Percentiles rank a stretch among this genome's conserved stretches.
Conservation (phyloP, 805 yeast species). For the Ascoidea rubescens region DNA sequence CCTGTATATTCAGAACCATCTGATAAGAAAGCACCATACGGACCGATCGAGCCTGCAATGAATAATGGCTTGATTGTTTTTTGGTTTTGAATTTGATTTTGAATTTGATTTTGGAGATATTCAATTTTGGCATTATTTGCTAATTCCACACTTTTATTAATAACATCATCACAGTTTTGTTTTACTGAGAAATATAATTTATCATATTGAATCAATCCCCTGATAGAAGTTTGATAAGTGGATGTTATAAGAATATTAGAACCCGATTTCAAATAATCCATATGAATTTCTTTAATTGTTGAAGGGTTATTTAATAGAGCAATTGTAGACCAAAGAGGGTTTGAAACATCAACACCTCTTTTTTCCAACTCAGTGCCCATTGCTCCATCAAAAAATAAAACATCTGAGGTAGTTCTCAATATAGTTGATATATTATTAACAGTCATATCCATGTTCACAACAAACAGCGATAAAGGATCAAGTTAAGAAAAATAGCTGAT, state of each 20-base stretch:
- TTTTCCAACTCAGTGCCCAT: slow-evolving; percentile 50
- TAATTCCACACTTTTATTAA: slow-evolving; percentile 14
- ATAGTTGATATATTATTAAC: too few relatives aligned
- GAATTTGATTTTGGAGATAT: too few relatives aligned
- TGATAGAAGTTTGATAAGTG: slow-evolving; percentile 45
- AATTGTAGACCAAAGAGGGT: slow-evolving; percentile 48
- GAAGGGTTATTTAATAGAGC: slow-evolving; percentile 31
- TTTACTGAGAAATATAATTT: background rate
- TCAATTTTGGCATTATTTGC: slow-evolving; percentile 12
- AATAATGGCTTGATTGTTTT: slow-evolving; percentile 7
- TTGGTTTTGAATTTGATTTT: too few relatives aligned
- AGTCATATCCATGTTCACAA: background rate
- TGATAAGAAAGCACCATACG: slow-evolving; percentile 59
- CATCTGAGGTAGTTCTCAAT: background rate
- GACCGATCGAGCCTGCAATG: slow-evolving; percentile 59
- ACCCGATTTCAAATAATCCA: slow-evolving; percentile 36
- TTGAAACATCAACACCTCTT: slow-evolving; percentile 28
- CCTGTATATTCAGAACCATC: slow-evolving; percentile 69
- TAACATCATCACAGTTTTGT: slow-evolving; percentile 12
- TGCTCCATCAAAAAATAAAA: slow-evolving; percentile 39
- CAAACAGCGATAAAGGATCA: too few relatives aligned
- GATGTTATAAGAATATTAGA: slow-evolving; percentile 40
- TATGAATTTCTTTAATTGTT: slow-evolving; percentile 31
- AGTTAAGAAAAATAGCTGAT: too few relatives aligned
- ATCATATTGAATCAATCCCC: slow-evolving; percentile 20